These are phyloP conservation scores for Metarhizium brunneum DNA, from an alignment of 2,329 filamentous ascomycete species.

Conservation along the genomic window DNA sequence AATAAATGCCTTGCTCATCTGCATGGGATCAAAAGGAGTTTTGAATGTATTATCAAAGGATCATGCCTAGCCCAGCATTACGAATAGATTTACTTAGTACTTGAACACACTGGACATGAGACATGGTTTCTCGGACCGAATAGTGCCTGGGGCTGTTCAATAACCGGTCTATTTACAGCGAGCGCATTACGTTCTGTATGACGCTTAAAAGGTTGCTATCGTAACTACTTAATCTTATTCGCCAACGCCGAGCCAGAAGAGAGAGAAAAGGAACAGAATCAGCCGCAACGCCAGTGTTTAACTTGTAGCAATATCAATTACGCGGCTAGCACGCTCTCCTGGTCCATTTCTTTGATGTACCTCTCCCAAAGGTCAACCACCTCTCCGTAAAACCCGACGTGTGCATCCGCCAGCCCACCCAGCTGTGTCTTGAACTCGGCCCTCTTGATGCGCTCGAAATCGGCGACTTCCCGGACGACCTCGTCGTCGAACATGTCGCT, in stretches of 20 bases:
- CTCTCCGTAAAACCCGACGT: slow-evolving; percentile 77
- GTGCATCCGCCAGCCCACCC: slow-evolving; percentile 71
- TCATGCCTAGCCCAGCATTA: not conserved
- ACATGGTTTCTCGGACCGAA: too few relatives aligned
- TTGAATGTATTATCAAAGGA: not conserved
- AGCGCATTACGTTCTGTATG: too few relatives aligned
- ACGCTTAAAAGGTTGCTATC: too few relatives aligned
- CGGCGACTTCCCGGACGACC: slow-evolving; percentile 82
- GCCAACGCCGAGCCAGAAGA: slow-evolving; percentile 6
- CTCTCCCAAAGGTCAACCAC: slow-evolving; percentile 79
- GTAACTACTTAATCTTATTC: not conserved
- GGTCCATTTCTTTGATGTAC: slow-evolving; percentile 84
- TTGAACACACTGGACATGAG: not conserved
- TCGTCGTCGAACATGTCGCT: slow-evolving; percentile 94
- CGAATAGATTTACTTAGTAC: not conserved
- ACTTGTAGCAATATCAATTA: not conserved
- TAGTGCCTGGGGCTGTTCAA: not conserved
- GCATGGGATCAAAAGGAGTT: not conserved
- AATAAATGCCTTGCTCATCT: too few relatives aligned
- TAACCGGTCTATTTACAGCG: not conserved
- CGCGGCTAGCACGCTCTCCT: slow-evolving; percentile 34
- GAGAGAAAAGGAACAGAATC: not conserved
- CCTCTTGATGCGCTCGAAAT: slow-evolving; percentile 95
- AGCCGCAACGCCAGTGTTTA: not conserved
- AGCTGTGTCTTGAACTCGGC: slow-evolving; percentile 85